Conservation (phyloP, 2,329 filamentous ascomycete species). For the Aspergillus nomiae region DNA sequence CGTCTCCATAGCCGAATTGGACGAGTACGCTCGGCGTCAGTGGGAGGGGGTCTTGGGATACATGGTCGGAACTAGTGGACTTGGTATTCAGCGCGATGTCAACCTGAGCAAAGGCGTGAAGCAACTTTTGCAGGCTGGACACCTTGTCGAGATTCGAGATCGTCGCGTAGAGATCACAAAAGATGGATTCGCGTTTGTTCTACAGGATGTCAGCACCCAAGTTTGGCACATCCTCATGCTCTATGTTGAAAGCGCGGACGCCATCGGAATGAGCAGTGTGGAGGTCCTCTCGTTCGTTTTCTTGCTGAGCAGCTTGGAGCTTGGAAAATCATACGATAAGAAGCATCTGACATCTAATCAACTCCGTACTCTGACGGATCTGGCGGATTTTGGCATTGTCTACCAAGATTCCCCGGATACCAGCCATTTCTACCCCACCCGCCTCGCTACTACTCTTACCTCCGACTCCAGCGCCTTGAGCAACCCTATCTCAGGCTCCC, state of each 20-base stretch:
- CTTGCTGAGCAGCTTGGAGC: conserved; percentile 87
- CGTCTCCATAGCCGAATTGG: conserved; percentile 72
- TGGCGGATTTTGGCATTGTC: conserved; percentile 90
- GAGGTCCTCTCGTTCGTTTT: conserved; percentile 97
- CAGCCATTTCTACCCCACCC: conserved; percentile 78
- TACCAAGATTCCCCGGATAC: conserved; percentile 59
- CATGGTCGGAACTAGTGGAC: conserved; percentile 67
- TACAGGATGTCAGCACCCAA: conserved; percentile 94
- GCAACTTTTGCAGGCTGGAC: conserved; percentile 75
- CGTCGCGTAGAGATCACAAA: conserved; percentile 76
- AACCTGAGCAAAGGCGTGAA: conserved; percentile 77
- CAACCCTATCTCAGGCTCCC: conserved; percentile 69
- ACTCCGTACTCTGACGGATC: conserved; percentile 82
- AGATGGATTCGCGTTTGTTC: conserved; percentile 87
- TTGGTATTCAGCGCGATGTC: conserved; percentile 50
- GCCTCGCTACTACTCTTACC: conserved; percentile 90
- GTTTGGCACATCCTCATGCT: conserved; percentile 94
- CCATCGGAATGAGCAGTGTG: conserved; percentile 77
- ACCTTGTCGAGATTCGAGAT: conserved; percentile 69
- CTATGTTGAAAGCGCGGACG: conserved; percentile 83
- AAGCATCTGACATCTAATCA: conserved; percentile 79
- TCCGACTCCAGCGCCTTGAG: conserved; percentile 72
- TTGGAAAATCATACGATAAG: conserved; percentile 89
- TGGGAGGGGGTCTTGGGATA: conserved; percentile 98
- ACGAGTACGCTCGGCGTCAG: conserved; percentile 80